Evolutionary conservation across 2,329 filamentous ascomycete species (phyloP), one percentile per base, ranked within the genome.

Genomic region (Diaporthe caulivora): DNA sequence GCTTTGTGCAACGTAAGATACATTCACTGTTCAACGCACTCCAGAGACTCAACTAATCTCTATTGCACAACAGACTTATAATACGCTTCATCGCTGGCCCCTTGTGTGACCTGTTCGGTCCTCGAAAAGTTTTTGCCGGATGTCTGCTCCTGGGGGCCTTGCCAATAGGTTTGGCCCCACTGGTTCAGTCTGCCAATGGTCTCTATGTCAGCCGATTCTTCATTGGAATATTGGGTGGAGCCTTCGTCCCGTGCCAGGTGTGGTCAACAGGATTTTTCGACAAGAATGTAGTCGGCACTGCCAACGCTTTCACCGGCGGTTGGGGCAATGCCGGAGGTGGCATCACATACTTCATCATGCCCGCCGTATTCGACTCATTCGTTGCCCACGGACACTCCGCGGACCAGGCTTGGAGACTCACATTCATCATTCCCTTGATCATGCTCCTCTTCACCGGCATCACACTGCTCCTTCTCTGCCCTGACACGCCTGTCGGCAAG

Each of bases 181-280:
- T 95, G 1, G 91, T 95, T 51, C 91, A 90, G 62, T 91, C 88
- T 70, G 90, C 90, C 8, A 84, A 83, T 6, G 92, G 93, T 11
- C 88, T 96, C n/a, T 92, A 94, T 77, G 84, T 89, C 26, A 88
- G 93, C 62, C 90, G 94, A 57, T 96, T 96, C 86, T 95, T 95
- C 83, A 90, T 95, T 76, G 93, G 93, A 74, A 92, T 96, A 55
- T 89, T 96, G 0, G 94, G 94, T 53, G 93, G 92, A 2, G 90
- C 91, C 1, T 96, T 96, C 78, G 94, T 96, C 0, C 94, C 94
- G 17, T 97, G 95, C 81, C 95, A 97, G 81, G 95, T 97, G 9
- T 98, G 95, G 94, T 94, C 93, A 13, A 98, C 95, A 0, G 94
- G 92, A 0, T 98, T 97, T 86, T 98, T 95, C 81, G 95, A 98